Evolutionary conservation across 1,284 basidiomycete species (phyloP), one percentile per base, ranked within the genome.

Genomic region (Somion occarium): DNA sequence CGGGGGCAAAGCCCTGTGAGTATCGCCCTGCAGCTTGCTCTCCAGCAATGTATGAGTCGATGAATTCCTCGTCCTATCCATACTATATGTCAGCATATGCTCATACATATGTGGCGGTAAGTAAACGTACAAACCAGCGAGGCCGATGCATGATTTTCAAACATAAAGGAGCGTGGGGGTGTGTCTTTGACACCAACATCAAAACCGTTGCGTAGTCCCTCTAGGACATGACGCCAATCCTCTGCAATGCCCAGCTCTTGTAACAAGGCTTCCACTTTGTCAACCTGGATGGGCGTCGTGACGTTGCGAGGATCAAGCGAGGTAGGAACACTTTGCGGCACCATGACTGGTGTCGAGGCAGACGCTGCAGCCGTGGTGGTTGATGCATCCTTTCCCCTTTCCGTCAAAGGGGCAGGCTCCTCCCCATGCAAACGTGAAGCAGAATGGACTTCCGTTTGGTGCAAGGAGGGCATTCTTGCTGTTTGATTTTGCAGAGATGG

Each of bases 81-180:
- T 12, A 26, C 11, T 0, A 50, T 19, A 27, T 54, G 38, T 37
- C 49, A 51, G 4, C 24, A 12, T 11, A 46, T 12, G 7, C 34
- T 44, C 3, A 37, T 11, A 37, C 11, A 37, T 52, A 51, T 5
- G 26, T 12, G 24, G 27, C 15, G 7, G 30, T 44, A 3, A 37
- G 34, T 11, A 37, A 37, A 37, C n/a, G 34, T 37, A 37, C 34
- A n/a, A 37, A 37, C 34, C 34, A 37, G n/a, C 11, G 11, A 11
- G n/a, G 65, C 56, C 12, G 68, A 69, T 1, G 51, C 48, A 53
- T 69, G 68, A 57, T 71, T 72, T n/a, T 51, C 53, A 61, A 56
- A 61, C 27, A 60, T 58, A 46, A 54, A 37, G 11, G 34, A 37
- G 11, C n/a, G 34, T 11, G 11, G 11, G 34, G n/a, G 34, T 11